A percentile compares a stretch with the other conserved stretches of the same genome.
phyloP scores from a whole-genome alignment of 345 rosid species.

The Dipteronia dyeriana region DNA sequence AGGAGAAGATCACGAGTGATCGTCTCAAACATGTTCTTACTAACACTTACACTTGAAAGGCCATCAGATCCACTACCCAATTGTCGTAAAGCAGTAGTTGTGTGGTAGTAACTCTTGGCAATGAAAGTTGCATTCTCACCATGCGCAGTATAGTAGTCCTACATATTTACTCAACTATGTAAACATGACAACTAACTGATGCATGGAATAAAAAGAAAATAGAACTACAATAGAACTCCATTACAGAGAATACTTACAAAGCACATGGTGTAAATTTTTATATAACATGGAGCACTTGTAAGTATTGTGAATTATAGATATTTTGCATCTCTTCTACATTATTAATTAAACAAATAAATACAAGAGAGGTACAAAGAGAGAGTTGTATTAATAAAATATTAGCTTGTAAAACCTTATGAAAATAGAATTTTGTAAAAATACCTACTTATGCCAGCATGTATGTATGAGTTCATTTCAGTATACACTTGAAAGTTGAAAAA shows the following conservation, averaged over 20 bases:
- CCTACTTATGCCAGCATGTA: background rate
- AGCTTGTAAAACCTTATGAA: background rate
- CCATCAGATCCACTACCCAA: constrained; percentile 69
- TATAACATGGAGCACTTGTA: background rate
- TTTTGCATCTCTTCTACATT: background rate
- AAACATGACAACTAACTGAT: background rate
- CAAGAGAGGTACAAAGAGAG: background rate
- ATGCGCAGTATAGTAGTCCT: constrained; percentile 96
- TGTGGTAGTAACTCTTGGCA: constrained; percentile 87
- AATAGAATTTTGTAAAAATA: background rate
- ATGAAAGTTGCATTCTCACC: constrained; percentile 88
- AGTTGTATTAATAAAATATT: background rate
- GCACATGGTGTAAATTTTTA: background rate
- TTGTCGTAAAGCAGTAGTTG: constrained; percentile 84
- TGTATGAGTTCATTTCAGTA: background rate
- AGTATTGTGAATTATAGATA: background rate
- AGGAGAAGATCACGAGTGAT: constrained; percentile 81
- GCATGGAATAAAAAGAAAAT: background rate
- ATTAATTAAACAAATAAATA: background rate
- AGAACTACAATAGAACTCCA: background rate
- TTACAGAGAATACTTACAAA: background rate
- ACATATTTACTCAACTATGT: constrained; percentile 23
- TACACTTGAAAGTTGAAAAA: background rate
- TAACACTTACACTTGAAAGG: constrained; percentile 84
- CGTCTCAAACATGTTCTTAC: constrained; percentile 86